Evolutionary conservation across 192 early-diverging fungal genomes (phyloP).

Genomic region (Backusella tuberculispora): DNA sequence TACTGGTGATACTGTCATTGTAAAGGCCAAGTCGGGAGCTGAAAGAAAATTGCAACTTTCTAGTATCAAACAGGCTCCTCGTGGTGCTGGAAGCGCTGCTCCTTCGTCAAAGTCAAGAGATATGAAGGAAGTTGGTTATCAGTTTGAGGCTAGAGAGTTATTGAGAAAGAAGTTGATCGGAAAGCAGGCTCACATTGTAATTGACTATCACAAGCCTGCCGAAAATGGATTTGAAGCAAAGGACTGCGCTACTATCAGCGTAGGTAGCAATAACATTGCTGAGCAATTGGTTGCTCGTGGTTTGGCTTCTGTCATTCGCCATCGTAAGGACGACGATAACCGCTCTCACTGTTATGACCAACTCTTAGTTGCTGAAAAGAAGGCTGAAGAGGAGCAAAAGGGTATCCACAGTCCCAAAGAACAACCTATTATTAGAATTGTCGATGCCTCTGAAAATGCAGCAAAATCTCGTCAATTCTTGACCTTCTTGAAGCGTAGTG

Average conservation of each 20-base stretch:
- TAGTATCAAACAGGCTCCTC: constrained; percentile 46
- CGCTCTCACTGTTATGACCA: constrained; percentile 87
- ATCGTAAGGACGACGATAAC: constrained; percentile 85
- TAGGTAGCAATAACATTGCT: constrained; percentile 64
- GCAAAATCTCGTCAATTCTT: constrained; percentile 88
- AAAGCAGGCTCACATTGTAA: constrained; percentile 66
- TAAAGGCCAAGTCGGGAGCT: constrained; percentile 41
- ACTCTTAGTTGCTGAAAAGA: constrained; percentile 80
- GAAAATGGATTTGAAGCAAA: constrained; percentile 82
- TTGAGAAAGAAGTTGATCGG: constrained; percentile 89
- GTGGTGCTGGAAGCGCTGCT: constrained; percentile 28
- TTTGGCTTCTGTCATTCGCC: constrained; percentile 79
- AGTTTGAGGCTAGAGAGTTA: constrained; percentile 87
- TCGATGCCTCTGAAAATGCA: constrained; percentile 82
- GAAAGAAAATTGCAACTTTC: constrained; percentile 49
- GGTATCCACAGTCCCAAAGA: constrained; percentile 91
- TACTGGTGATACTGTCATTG: constrained; percentile 59
- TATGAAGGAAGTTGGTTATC: constrained; percentile 76
- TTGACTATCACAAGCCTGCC: constrained; percentile 93
- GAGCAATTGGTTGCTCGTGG: constrained; percentile 64
- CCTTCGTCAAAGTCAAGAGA: constrained; percentile 67
- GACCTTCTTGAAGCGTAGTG: constrained; percentile 80
- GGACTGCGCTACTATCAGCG: constrained; percentile 84
- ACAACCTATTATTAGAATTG: constrained; percentile 68
- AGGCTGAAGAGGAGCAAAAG: constrained; percentile 58